Conservation (phyloP, 257 asterid genomes). For the Capsicum pubescens region DNA sequence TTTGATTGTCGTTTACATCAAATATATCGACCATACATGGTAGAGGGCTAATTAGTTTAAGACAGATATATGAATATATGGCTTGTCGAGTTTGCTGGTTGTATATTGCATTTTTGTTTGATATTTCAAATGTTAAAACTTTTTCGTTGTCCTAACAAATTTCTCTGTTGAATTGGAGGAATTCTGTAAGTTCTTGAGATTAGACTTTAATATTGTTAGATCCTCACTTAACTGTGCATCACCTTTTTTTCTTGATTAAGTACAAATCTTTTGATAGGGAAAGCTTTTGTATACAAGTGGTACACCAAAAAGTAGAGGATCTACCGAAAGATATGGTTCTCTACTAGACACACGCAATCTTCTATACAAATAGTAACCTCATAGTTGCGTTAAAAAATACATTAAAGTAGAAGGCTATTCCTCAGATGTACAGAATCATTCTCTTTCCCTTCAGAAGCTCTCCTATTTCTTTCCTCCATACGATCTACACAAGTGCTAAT, state of each 20-base stretch:
- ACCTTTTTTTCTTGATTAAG: neutral
- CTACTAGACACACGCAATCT: neutral
- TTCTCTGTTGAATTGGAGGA: neutral
- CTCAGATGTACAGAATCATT: neutral
- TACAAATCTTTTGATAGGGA: neutral
- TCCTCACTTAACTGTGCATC: neutral
- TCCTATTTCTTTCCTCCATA: neutral
- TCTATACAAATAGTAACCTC: neutral
- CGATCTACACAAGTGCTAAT: neutral
- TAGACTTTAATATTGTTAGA: neutral
- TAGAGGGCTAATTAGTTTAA: neutral
- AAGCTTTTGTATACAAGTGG: neutral
- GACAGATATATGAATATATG: neutral
- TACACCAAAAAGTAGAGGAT: neutral
- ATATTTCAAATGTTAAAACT: neutral
- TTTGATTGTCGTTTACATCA: neutral
- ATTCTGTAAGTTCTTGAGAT: constrained; percentile 5
- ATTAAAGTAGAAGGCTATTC: constrained; percentile 10
- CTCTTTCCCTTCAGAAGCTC: neutral
- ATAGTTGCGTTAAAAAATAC: neutral
- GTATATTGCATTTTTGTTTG: constrained; percentile 17
- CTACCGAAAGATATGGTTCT: constrained; percentile 3
- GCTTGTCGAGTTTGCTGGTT: neutral
- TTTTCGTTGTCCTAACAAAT: neutral
- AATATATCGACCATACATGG: neutral